phyloP scores from a whole-genome alignment of 1,139 yeast species.

The Tardiomyces depauwii region DNA sequence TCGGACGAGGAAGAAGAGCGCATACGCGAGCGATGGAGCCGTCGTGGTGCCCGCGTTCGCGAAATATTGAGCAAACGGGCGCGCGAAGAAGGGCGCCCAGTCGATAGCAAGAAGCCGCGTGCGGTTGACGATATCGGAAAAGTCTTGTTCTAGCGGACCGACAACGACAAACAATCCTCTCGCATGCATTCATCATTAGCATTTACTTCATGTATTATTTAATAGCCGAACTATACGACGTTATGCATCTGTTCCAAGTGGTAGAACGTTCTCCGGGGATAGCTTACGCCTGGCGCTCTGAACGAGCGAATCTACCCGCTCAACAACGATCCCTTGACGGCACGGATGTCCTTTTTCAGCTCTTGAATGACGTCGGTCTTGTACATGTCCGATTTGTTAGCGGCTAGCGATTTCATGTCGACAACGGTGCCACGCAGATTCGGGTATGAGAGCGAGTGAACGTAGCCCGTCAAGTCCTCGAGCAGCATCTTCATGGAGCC shows the following conservation, averaged over 20 bases:
- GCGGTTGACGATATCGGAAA: neutral
- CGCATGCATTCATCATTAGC: too few species aligned
- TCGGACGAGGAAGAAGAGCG: constrained; percentile 36
- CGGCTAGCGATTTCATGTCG: neutral
- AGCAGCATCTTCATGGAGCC: constrained; percentile 6
- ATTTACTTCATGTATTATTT: too few species aligned
- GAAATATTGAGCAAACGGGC: neutral
- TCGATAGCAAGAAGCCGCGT: neutral
- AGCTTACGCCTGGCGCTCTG: too few species aligned
- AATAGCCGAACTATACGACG: too few species aligned
- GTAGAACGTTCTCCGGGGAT: too few species aligned
- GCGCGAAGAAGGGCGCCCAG: neutral
- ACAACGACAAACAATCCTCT: too few species aligned
- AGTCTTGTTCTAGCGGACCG: neutral
- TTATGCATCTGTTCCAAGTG: too few species aligned
- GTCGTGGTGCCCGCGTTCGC: constrained; percentile 30
- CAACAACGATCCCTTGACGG: constrained; percentile 22
- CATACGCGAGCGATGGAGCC: constrained; percentile 39
- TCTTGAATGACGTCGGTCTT: constrained; percentile 6
- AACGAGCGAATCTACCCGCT: constrained; percentile 1
- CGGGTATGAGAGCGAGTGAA: constrained; percentile 7
- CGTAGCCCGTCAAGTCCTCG: constrained; percentile 7
- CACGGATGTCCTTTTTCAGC: constrained; percentile 23
- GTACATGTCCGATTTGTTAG: neutral
- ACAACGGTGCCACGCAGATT: neutral